These are phyloP conservation scores for Boletus pseudo-olivaceus DNA, from an alignment of 768 basidiomycete genomes.

Conservation along the genomic window DNA sequence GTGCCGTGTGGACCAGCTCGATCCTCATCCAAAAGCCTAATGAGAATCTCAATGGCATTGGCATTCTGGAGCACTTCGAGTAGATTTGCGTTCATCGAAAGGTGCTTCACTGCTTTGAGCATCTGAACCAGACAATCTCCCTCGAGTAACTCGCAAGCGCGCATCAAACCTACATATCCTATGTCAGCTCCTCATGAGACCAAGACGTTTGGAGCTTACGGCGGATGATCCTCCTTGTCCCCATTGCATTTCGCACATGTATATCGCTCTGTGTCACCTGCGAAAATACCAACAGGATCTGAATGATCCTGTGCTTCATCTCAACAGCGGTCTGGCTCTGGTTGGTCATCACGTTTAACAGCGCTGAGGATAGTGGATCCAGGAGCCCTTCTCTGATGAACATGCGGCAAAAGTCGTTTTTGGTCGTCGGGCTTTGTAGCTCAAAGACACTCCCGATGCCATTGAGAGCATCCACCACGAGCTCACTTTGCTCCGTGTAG, in stretches of 20 bases:
- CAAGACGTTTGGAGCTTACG: constrained; percentile 49
- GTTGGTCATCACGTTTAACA: constrained; percentile 83
- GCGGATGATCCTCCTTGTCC: constrained; percentile 82
- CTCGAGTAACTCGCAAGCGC: constrained; percentile 83
- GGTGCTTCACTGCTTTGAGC: constrained; percentile 93
- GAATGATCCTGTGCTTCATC: constrained; percentile 86
- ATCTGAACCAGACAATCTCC: constrained; percentile 85
- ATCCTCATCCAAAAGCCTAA: constrained; percentile 78
- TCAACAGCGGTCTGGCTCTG: constrained; percentile 61
- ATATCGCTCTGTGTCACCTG: constrained; percentile 96
- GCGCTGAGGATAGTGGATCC: constrained; percentile 86
- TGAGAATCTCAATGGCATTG: constrained; percentile 90
- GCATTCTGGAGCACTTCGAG: constrained; percentile 95
- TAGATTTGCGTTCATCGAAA: constrained; percentile 88
- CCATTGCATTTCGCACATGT: constrained; percentile 89
- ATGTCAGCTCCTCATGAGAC: constrained; percentile 1
- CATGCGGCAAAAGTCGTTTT: constrained; percentile 98
- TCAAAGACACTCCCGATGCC: constrained; percentile 96
- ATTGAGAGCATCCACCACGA: constrained; percentile 90
- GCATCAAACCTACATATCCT: constrained; percentile 63
- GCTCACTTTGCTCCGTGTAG: constrained; percentile 85
- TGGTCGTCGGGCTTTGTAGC: constrained; percentile 91
- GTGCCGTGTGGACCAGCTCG: constrained; percentile 75
- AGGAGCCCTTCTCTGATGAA: constrained; percentile 94
- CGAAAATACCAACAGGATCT: constrained; percentile 86